Base-by-base conservation (phyloP, 2,329 filamentous ascomycete genomes). In the Aspergillus thermomutatus region DNA sequence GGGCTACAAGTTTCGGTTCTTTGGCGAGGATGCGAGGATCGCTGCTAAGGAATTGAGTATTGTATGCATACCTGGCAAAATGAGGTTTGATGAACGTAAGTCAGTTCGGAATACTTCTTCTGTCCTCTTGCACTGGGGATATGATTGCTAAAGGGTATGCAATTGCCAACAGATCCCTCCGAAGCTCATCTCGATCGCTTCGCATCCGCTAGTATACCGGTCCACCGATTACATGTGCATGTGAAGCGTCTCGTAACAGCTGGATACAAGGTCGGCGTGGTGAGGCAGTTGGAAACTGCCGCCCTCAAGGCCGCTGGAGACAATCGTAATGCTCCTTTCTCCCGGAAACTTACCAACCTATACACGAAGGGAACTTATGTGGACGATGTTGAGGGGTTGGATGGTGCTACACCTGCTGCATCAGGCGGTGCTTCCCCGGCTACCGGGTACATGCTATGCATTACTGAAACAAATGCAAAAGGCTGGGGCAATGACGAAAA, bases 331-430 rank as follows among this genome's bases (percentile, higher is more conserved):
- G 85, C 92, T 0, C 92, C 94, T 0, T 99, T 99, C 66, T 85
- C 91, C 40, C 87, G 94, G 37, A 94, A 96, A 67, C 85, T 99
- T 66, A 97, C 94, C 17, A 97, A 96, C 69, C 82, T 99, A 6
- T 99, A 99, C 75, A 99, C 94, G 8, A 99, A 97, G 73, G 94
- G 92, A 46, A 99, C 94, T 2, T 99, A 97, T 66, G 88, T 99
- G 55, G 94, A 97, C 69, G 94, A 99, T 71, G 83, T 90, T 9
- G 93, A 94, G 60, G 91, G 91, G 26, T 75, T 96, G 4, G 88
- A 90, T 52, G 65, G 77, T 54, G 67, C 79, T 67, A 63, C 77
- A 60, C 79, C 82, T 41, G 80, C 83, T 1, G 82, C 86, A 0
- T 79, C 83, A 1, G 85, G 83, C n/a, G 79, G 81, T 21, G 64